A percentile compares a stretch with the other conserved stretches of the same genome.
Evolutionary conservation across 2,329 filamentous ascomycete genomes (phyloP).

Genomic region (Diaporthe vaccinii): DNA sequence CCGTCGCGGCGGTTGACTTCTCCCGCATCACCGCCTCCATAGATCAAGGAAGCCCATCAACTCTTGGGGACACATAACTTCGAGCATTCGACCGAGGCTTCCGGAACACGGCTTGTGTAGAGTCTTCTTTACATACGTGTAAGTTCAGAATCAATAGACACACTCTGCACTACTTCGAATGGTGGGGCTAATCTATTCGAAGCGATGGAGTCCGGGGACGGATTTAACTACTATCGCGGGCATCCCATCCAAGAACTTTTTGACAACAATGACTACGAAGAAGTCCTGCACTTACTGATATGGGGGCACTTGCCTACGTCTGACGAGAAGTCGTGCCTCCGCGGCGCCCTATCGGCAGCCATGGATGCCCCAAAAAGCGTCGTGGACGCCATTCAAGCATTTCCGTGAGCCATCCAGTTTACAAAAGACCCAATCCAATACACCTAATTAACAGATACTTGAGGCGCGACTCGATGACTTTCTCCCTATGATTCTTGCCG

Average conservation of each 20-base stretch:
- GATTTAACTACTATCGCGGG: slow-evolving; percentile 64
- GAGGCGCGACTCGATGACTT: not conserved
- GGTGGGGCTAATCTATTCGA: not conserved
- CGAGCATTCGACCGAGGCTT: not conserved
- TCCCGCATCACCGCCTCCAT: not conserved
- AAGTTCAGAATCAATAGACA: not conserved
- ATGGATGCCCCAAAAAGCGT: slow-evolving; percentile 65
- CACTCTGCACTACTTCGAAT: not conserved
- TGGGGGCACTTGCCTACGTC: slow-evolving; percentile 63
- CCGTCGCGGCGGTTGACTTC: not conserved
- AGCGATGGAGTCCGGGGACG: slow-evolving; percentile 62
- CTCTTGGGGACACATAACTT: not conserved
- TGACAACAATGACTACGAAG: slow-evolving; percentile 62
- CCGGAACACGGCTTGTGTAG: not conserved
- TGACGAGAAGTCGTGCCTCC: slow-evolving; percentile 50
- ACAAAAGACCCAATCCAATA: not conserved
- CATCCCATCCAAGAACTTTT: slow-evolving; percentile 65
- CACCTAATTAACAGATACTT: not conserved
- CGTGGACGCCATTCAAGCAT: slow-evolving; percentile 62
- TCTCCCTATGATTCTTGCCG: slow-evolving; percentile 3
- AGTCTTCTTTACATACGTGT: not conserved
- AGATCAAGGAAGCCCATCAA: not conserved
- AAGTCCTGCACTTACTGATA: slow-evolving; percentile 63
- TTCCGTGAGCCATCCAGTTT: slow-evolving; percentile 62
- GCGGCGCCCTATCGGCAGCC: slow-evolving; percentile 63